These are phyloP conservation scores for Scopulariopsis brevicaulis DNA, from an alignment of 2,329 filamentous ascomycete genomes.

Conservation along the genomic window DNA sequence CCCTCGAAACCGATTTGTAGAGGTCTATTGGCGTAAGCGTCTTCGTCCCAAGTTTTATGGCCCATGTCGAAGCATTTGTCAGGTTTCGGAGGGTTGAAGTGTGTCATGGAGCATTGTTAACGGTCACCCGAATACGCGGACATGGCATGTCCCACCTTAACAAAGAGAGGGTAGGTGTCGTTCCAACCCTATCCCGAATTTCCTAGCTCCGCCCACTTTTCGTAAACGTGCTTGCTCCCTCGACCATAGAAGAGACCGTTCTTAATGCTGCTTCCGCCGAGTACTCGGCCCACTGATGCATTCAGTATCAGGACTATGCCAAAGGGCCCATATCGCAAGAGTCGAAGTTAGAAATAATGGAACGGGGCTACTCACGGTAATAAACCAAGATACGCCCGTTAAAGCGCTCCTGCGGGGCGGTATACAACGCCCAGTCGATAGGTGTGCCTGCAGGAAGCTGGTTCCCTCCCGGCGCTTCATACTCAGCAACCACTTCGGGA, in stretches of 20 bases:
- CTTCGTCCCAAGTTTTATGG: constrained; percentile 14
- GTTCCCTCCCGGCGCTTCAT: constrained; percentile 13
- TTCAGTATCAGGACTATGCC: not conserved
- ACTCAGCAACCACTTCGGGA: constrained; percentile 12
- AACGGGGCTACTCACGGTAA: constrained; percentile 8
- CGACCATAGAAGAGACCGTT: constrained; percentile 20
- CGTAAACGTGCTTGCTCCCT: constrained; percentile 16
- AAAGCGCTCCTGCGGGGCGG: constrained; percentile 11
- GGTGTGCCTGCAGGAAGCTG: constrained; percentile 12
- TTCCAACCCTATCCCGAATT: constrained; percentile 20
- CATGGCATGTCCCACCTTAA: constrained; percentile 7
- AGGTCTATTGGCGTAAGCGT: constrained; percentile 13
- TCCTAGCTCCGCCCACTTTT: constrained; percentile 18
- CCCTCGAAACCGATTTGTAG: constrained; percentile 14
- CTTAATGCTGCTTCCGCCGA: constrained; percentile 18
- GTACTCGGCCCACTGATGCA: constrained; percentile 10
- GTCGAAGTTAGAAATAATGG: no score
- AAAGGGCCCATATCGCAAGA: no score
- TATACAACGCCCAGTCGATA: constrained; percentile 14
- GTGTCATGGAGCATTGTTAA: constrained; percentile 6
- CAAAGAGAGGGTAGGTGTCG: constrained; percentile 12
- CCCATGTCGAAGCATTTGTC: constrained; percentile 12
- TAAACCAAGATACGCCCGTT: constrained; percentile 18
- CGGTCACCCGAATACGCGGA: not conserved
- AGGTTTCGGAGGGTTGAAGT: constrained; percentile 13